Evolutionary conservation across 495 filamentous ascomycete genomes (phyloP), one percentile per base, ranked within the genome.

Genomic region (Trichocladium uniseriatum): DNA sequence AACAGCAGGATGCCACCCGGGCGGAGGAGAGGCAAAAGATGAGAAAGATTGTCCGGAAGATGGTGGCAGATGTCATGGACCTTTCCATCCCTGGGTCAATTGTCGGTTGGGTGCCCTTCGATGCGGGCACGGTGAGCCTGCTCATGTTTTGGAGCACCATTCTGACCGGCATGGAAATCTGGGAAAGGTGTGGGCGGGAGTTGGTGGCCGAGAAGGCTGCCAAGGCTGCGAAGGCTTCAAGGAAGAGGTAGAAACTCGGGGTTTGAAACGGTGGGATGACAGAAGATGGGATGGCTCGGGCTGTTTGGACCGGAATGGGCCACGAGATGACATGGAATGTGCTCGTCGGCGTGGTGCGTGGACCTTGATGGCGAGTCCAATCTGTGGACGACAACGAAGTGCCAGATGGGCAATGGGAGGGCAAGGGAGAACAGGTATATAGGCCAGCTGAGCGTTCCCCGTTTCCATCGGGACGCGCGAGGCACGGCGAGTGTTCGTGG

Each of bases 141-240:
- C 65, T 70, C 15, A 80, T 78, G 74, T 62, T 80, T 18, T 52
- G 72, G 27, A 83, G 79, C 52, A 82, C 82, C 6, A 43, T 77
- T 19, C 52, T 84, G 58, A 75, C 77, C 19, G 69, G 67, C 8
- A 49, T 67, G 56, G 78, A 80, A 55, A 72, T 83, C 9, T 86
- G 81, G 81, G 72, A 76, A 42, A 63, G 63, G 51, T 69, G 72
- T 46, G 68, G 62, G 14, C 56, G 52, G 11, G 63, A 69, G 36
- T 51, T 69, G 4, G 56, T 41, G 11, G 28, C 31, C 10, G 21
- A 34, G 18, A 38, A 48, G 31, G 11, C 11, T 7, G 45, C 15
- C 40, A 3, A 14, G 16, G n/a, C 10, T 35, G 15, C 5, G 32
- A 15, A 35, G 32, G 32, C 15, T 5, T 35, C 32, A 3, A 5